These are phyloP conservation scores for Chalciporus sp. DNA, from an alignment of 1,284 basidiomycete species.

Conservation along the genomic window DNA sequence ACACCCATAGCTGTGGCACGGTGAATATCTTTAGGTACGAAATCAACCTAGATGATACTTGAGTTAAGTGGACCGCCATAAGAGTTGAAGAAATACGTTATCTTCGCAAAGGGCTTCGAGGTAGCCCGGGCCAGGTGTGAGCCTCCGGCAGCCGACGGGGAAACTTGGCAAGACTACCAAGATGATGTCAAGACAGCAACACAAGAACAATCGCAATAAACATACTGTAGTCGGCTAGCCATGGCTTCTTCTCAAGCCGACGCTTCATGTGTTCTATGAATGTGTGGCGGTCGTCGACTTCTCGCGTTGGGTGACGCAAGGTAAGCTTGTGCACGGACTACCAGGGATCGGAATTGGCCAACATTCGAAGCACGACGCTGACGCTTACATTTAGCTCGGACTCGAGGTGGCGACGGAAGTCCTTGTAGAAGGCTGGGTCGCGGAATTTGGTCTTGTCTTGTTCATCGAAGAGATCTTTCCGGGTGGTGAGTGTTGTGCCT, in stretches of 20 bases:
- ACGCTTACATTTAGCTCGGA: conserved; percentile 51
- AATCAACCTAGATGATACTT: conserved; percentile 50
- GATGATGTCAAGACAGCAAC: background rate
- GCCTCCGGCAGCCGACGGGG: conserved; percentile 55
- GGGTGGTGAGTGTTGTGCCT: background rate
- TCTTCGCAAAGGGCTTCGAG: conserved; percentile 62
- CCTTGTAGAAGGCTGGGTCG: conserved; percentile 47
- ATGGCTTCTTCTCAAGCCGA: conserved; percentile 56
- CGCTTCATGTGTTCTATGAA: conserved; percentile 53
- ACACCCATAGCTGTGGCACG: conserved; percentile 55
- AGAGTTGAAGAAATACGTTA: conserved; percentile 43
- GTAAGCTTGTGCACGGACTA: conserved; percentile 51
- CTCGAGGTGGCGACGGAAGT: conserved; percentile 55
- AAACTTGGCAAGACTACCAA: conserved; percentile 58
- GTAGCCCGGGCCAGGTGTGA: conserved; percentile 69
- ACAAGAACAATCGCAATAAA: conserved; percentile 3
- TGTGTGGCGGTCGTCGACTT: conserved; percentile 37
- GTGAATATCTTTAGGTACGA: conserved; percentile 52
- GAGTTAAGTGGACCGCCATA: background rate
- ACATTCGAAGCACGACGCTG: background rate
- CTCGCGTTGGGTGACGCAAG: conserved; percentile 45
- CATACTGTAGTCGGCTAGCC: conserved; percentile 59
- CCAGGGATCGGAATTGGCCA: background rate
- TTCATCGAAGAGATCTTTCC: conserved; percentile 51
- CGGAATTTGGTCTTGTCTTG: conserved; percentile 53